A percentile compares a stretch with the other conserved stretches of the same genome.
These are phyloP conservation scores for Camelina laxa DNA, from an alignment of 345 rosid species.

Conservation along the genomic window DNA sequence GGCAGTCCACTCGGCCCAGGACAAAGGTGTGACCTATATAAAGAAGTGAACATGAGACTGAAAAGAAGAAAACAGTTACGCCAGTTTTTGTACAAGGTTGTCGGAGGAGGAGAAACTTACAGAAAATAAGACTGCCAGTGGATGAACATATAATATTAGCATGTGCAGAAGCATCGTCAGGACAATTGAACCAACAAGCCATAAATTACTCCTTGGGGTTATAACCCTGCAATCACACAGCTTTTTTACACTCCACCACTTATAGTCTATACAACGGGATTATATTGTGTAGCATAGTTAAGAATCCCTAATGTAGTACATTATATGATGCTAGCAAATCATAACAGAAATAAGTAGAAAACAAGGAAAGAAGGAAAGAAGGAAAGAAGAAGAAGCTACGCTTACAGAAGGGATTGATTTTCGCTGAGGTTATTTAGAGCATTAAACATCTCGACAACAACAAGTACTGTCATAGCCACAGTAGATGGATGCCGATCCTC, in stretches of 20 bases:
- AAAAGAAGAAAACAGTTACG: neutral
- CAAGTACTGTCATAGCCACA: slow-evolving; percentile 97
- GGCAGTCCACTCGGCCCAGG: slow-evolving; percentile 90
- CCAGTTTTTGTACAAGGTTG: slow-evolving; percentile 23
- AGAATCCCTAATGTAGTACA: slow-evolving; percentile 9
- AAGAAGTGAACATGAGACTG: slow-evolving; percentile 36
- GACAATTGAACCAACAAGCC: slow-evolving; percentile 93
- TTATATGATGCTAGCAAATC: neutral
- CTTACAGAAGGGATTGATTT: slow-evolving; percentile 97
- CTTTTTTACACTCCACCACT: slow-evolving; percentile 25
- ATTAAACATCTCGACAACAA: slow-evolving; percentile 99
- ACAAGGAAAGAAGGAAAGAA: slow-evolving; percentile 6
- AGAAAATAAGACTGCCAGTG: slow-evolving; percentile 90
- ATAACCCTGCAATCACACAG: slow-evolving; percentile 65
- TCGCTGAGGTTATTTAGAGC: slow-evolving; percentile 99
- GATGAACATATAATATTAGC: slow-evolving; percentile 78
- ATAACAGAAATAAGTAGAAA: slow-evolving; percentile 13
- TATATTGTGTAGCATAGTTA: neutral
- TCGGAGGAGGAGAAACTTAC: slow-evolving; percentile 56
- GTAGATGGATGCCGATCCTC: slow-evolving; percentile 97
- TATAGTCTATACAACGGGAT: slow-evolving; percentile 1
- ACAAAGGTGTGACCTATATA: slow-evolving; percentile 93
- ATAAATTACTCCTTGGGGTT: slow-evolving; percentile 98
- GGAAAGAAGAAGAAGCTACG: slow-evolving; percentile 32
- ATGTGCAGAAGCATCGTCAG: slow-evolving; percentile 93